These are phyloP conservation scores for Straminergon stramineum DNA, from an alignment of 225 moss, liverwort and hornwort species.

Conservation along the genomic window DNA sequence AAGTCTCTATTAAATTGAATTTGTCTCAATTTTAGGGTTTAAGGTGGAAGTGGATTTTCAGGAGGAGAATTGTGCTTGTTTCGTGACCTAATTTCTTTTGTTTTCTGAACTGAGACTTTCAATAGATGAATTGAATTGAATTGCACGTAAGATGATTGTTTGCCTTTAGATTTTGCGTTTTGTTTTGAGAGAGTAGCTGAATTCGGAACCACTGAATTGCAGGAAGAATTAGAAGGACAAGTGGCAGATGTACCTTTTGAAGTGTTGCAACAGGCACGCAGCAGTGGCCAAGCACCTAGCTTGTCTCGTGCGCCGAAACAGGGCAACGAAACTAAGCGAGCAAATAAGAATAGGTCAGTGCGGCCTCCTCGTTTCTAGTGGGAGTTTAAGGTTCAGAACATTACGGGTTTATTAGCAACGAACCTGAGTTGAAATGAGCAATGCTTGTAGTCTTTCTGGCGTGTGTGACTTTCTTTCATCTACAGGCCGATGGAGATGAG, in stretches of 20 bases:
- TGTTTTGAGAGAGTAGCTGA: not conserved
- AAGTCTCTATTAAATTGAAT: not conserved
- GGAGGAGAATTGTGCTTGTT: not conserved
- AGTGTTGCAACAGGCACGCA: slow-evolving; percentile 63
- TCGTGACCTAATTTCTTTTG: not conserved
- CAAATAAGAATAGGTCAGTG: slow-evolving; percentile 81
- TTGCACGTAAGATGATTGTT: not conserved
- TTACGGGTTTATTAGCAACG: not conserved
- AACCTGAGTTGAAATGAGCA: not conserved
- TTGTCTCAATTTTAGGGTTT: not conserved
- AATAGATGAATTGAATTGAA: not conserved
- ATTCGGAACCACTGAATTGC: not conserved
- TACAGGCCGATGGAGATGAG: slow-evolving; percentile 87
- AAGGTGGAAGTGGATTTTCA: not conserved
- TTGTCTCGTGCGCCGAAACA: slow-evolving; percentile 35
- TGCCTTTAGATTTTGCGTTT: not conserved
- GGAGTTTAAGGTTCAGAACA: not conserved
- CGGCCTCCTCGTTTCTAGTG: not conserved
- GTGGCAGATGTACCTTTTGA: slow-evolving; percentile 81
- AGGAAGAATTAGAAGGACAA: slow-evolving; percentile 63
- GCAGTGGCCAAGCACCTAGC: slow-evolving; percentile 38
- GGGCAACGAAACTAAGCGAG: slow-evolving; percentile 51
- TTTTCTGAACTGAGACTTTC: not conserved
- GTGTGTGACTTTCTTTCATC: not conserved
- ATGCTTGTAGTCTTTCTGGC: not conserved